These are phyloP conservation scores for Acanthamoeba quina DNA, from an alignment of 208 protist species.

Conservation along the genomic window DNA sequence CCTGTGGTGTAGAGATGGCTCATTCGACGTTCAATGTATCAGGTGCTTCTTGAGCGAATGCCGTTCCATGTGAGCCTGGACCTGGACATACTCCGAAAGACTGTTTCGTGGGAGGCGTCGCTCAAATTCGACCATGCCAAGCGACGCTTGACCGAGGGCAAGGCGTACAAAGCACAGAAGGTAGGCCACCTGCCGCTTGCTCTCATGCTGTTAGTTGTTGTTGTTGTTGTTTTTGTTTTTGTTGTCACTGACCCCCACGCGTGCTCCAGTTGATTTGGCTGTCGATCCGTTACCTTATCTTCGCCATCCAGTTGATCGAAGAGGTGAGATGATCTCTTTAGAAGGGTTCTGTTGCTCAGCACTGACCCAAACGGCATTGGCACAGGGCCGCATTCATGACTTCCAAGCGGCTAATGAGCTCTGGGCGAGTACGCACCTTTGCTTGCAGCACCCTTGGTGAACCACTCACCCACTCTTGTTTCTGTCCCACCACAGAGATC, in stretches of 20 bases:
- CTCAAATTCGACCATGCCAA: constrained; percentile 75
- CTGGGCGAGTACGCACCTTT: constrained; percentile 2
- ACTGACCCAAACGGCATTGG: neutral
- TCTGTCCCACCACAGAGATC: neutral
- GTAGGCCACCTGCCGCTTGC: neutral
- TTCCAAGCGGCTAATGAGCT: constrained; percentile 51
- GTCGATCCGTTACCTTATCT: constrained; percentile 61
- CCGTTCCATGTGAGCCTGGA: constrained; percentile 8
- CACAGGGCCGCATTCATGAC: constrained; percentile 20
- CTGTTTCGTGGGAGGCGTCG: constrained; percentile 35
- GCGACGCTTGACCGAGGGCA: constrained; percentile 55
- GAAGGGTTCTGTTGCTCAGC: neutral
- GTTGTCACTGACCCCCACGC: neutral
- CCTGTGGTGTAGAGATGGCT: too few relatives aligned
- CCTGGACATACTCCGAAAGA: constrained; percentile 32
- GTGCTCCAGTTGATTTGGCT: constrained; percentile 57
- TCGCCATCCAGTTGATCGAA: constrained; percentile 27
- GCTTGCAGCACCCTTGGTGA: too few relatives aligned
- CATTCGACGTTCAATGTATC: neutral
- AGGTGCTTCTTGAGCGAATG: constrained; percentile 45
- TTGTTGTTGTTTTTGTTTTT: too few relatives aligned
- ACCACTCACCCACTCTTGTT: neutral
- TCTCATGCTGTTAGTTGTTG: neutral
- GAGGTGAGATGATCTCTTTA: neutral
- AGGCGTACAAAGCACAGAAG: constrained; percentile 64